phyloP scores from a whole-genome alignment of 2,329 filamentous ascomycete genomes.

The Neofusicoccum kwambonambiense region DNA sequence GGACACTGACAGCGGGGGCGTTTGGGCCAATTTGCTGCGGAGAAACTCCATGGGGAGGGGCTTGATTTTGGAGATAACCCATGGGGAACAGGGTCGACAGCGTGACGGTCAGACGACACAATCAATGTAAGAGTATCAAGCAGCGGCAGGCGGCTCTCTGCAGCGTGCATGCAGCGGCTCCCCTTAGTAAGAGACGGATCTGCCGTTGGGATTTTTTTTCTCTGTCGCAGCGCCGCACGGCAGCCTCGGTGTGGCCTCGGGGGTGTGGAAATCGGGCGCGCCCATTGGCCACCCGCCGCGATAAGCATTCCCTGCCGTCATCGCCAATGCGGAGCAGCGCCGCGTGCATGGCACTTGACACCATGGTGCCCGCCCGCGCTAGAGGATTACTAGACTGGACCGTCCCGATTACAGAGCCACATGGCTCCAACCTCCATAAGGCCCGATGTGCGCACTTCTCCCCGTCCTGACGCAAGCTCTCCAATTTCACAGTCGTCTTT shows the following conservation, averaged over 20 bases:
- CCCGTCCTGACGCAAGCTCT: not conserved
- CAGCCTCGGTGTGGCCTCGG: not conserved
- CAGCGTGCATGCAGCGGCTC: not conserved
- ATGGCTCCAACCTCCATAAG: not conserved
- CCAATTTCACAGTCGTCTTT: not conserved
- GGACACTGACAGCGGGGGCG: constrained; percentile 13
- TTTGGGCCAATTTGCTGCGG: constrained; percentile 15
- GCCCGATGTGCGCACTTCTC: constrained; percentile 6
- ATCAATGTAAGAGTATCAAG: constrained; percentile 7
- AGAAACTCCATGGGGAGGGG: constrained; percentile 8
- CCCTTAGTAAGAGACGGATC: not conserved
- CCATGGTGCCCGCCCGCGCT: constrained; percentile 8
- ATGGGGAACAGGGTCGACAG: not conserved
- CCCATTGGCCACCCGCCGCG: not conserved
- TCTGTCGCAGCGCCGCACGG: not conserved
- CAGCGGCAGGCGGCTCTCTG: not conserved
- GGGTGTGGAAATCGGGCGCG: not conserved
- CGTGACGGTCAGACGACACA: constrained; percentile 6
- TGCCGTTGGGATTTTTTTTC: not conserved
- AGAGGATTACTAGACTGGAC: not conserved
- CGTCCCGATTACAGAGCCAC: not conserved
- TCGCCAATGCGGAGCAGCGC: not conserved
- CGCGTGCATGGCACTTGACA: not conserved
- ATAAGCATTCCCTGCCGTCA: constrained; percentile 14
- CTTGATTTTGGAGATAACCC: constrained; percentile 7